Base-by-base conservation (phyloP, 768 basidiomycete genomes). In the Termitomyces sp. region DNA sequence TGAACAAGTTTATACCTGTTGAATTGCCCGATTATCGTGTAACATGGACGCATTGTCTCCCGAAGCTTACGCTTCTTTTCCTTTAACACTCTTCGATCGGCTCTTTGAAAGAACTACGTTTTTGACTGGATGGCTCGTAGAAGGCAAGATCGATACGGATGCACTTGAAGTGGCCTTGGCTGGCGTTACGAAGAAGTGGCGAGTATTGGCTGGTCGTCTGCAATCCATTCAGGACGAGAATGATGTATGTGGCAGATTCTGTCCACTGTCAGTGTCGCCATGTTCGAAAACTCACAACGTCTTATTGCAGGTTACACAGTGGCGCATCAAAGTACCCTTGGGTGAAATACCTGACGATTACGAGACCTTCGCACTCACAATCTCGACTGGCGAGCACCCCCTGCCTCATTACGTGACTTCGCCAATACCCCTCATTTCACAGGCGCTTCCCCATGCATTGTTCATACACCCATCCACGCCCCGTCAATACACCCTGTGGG, bases 111-210 rank as follows among this genome's bases (percentile, higher is more conserved):
- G 61, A 46, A 73, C 73, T 3, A 70, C 70, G 1, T 75, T 77
- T 56, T 63, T 75, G 17, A 77, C 75, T 19, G 77, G 74, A 16
- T 78, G 77, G 77, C 67, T 78, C 9, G 69, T 78, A 1, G 69
- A 75, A 61, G 77, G 77, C 8, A 66, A 59, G 25, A 66, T 78
- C 45, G 71, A 78, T 61, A 61, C 62, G n/a, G 55, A 66, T 25
- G 68, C 67, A 37, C 57, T 78, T 21, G 59, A 59, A 4, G 42
- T 47, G 27, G 75, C 75, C 8, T 62, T 78, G 54, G 53, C 60
- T 5, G 64, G 67, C 8, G 53, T 75, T 21, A 73, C 70, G 10
- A 56, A 59, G 31, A 74, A 71, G 60, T 74, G 73, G 73, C 68
- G 69, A 25, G 54, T 68, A 41, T 62, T 74, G 17, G 63, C 71